Percentiles rank a stretch among this genome's conserved stretches.
Evolutionary conservation across 208 protist species (phyloP).

Genomic region (Perkinsela sp.): DNA sequence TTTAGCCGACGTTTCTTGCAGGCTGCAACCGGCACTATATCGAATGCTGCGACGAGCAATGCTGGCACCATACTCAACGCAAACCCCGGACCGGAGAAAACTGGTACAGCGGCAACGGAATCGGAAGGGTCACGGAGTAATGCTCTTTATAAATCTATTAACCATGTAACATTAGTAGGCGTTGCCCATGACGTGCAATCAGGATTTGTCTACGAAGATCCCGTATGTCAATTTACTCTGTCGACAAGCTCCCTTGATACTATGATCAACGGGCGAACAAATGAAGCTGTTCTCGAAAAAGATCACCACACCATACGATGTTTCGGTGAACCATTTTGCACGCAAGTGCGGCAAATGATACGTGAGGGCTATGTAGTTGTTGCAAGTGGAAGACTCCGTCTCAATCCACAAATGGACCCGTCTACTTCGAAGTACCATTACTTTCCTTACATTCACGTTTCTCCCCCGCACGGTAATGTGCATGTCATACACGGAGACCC

Average conservation of each 20-base stretch:
- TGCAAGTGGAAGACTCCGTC: slow-evolving; percentile 40
- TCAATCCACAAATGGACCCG: slow-evolving; percentile 59
- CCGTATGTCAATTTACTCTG: slow-evolving; percentile 61
- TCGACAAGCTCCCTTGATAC: slow-evolving; percentile 56
- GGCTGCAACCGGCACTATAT: not conserved
- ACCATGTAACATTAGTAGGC: slow-evolving; percentile 57
- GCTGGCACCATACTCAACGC: not conserved
- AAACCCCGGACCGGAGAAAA: not conserved
- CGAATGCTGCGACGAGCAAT: not conserved
- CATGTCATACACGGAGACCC: slow-evolving; percentile 35
- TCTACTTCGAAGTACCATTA: slow-evolving; percentile 60
- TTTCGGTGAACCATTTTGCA: slow-evolving; percentile 52
- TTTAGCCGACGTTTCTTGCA: not conserved
- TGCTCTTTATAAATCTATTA: slow-evolving; percentile 15
- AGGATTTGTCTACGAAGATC: slow-evolving; percentile 59
- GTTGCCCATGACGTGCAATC: slow-evolving; percentile 59
- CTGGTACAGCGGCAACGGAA: not conserved
- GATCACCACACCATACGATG: slow-evolving; percentile 65
- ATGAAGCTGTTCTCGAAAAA: slow-evolving; percentile 55
- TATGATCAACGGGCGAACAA: slow-evolving; percentile 6
- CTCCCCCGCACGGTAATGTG: slow-evolving; percentile 54
- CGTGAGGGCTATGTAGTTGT: slow-evolving; percentile 52
- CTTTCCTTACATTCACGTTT: slow-evolving; percentile 61
- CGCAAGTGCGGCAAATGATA: slow-evolving; percentile 25
- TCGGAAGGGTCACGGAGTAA: too few species aligned